Evolutionary conservation across 2,329 filamentous ascomycete genomes (phyloP).

Genomic region (Diaporthe caulivora): DNA sequence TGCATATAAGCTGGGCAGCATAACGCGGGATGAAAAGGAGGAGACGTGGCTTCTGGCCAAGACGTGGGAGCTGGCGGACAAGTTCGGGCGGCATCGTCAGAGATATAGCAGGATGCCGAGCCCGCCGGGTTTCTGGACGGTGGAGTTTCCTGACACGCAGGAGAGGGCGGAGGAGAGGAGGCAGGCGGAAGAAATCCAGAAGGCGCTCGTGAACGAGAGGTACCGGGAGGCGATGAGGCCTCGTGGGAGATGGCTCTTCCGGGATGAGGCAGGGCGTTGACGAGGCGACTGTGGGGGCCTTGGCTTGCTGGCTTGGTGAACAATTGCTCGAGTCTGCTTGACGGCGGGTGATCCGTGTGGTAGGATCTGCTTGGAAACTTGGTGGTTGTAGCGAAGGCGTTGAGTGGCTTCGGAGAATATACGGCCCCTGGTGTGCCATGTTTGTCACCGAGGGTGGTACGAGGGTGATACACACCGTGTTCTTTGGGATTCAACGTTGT

Average conservation of each 20-base stretch:
- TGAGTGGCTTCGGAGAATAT: conserved; percentile 23
- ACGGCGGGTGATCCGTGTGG: too few relatives aligned
- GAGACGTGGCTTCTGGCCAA: conserved; percentile 82
- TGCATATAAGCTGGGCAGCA: conserved; percentile 68
- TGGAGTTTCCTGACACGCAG: conserved; percentile 91
- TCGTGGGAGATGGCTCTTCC: conserved; percentile 83
- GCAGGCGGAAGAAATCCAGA: conserved; percentile 74
- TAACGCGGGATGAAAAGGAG: conserved; percentile 72
- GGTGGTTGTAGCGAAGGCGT: conserved; percentile 5
- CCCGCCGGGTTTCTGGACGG: conserved; percentile 91
- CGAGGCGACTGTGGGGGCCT: not conserved
- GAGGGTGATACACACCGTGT: not conserved
- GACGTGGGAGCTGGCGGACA: conserved; percentile 78
- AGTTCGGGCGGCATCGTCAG: conserved; percentile 82
- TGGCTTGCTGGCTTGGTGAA: not conserved
- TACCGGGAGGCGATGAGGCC: conserved; percentile 85
- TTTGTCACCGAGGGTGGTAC: conserved; percentile 1
- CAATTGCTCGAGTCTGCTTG: not conserved
- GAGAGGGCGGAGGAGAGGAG: conserved; percentile 76
- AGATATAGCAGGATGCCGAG: conserved; percentile 77
- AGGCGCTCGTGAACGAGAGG: conserved; percentile 76
- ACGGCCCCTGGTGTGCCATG: not conserved
- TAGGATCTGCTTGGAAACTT: not conserved
- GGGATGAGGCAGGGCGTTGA: conserved; percentile 72
- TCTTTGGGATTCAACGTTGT: not conserved